These are phyloP conservation scores for Nicotiana undulata DNA, from an alignment of 257 asterid genomes.

Conservation along the genomic window DNA sequence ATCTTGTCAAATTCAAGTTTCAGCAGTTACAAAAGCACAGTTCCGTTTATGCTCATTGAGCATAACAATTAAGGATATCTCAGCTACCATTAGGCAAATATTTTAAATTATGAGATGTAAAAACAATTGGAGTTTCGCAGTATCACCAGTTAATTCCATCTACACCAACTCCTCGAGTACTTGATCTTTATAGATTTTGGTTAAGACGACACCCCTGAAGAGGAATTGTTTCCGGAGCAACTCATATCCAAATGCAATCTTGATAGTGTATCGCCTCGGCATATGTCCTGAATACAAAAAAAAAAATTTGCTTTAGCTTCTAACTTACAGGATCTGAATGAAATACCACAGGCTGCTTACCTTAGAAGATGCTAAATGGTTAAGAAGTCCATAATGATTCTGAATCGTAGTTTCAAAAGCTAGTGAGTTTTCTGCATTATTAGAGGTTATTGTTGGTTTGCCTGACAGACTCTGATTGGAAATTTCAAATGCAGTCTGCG, in stretches of 20 bases:
- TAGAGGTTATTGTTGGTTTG: slow-evolving; percentile 37
- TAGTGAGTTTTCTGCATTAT: slow-evolving; percentile 30
- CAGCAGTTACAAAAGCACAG: slow-evolving; percentile 5
- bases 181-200: not conserved
- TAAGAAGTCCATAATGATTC: slow-evolving; percentile 50
- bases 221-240: slow-evolving; percentile 72
- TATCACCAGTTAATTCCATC: slow-evolving; percentile 22
- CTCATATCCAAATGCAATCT: slow-evolving; percentile 63
- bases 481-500: slow-evolving; percentile 33
- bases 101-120: slow-evolving; percentile 15
- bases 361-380: slow-evolving; percentile 62
- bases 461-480: slow-evolving; percentile 31
- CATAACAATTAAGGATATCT: slow-evolving; percentile 15
- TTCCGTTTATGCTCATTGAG: slow-evolving; percentile 4
- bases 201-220: slow-evolving; percentile 71
- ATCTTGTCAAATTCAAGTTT: not conserved
- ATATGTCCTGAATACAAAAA: slow-evolving; percentile 49
- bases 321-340: not conserved
- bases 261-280: slow-evolving; percentile 60
- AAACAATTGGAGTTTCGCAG: slow-evolving; percentile 24
- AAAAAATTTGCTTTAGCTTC: not conserved
- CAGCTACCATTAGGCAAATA: slow-evolving; percentile 18
- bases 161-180: slow-evolving; percentile 15
- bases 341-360: slow-evolving; percentile 18
- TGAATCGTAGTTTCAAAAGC: slow-evolving; percentile 37